Percentiles rank a stretch among this genome's conserved stretches.
Evolutionary conservation across 2,329 filamentous ascomycete genomes (phyloP).

Genomic region (Spiromastix sp.): DNA sequence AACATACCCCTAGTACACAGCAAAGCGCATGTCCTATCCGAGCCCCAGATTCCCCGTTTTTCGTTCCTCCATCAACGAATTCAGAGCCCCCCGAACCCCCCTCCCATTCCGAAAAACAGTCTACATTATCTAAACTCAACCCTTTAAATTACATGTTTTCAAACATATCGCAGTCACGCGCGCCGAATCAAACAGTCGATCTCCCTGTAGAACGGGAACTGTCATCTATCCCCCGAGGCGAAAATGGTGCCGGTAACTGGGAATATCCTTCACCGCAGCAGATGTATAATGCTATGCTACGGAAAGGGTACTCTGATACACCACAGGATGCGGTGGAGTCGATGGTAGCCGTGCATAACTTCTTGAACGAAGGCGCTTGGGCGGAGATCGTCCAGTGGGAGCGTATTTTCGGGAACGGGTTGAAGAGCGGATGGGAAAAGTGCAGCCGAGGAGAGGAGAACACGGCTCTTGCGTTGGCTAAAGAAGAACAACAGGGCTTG

Average conservation of each 20-base stretch:
- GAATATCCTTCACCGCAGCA: slow-evolving; percentile 98
- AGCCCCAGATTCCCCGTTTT: slow-evolving; percentile 42
- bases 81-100: slow-evolving; percentile 21
- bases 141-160: slow-evolving; percentile 94
- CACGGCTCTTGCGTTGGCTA: slow-evolving; percentile 43
- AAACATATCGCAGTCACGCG: slow-evolving; percentile 68
- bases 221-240: slow-evolving; percentile 84
- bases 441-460: slow-evolving; percentile 66
- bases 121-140: slow-evolving; percentile 57
- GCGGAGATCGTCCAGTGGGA: slow-evolving; percentile 92
- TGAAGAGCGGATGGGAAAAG: slow-evolving; percentile 61
- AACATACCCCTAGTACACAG: slow-evolving; percentile 26
- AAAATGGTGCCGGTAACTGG: slow-evolving; percentile 66
- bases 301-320: slow-evolving; percentile 92
- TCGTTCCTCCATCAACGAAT: slow-evolving; percentile 23
- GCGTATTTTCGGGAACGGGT: slow-evolving; percentile 65
- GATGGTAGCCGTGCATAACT: slow-evolving; percentile 98
- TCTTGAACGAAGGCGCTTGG: slow-evolving; percentile 96
- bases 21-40: slow-evolving; percentile 32
- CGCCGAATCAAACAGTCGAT: slow-evolving; percentile 59
- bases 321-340: slow-evolving; percentile 86
- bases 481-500: slow-evolving; percentile 27
- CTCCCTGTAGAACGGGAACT: slow-evolving; percentile 73
- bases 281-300: slow-evolving; percentile 97
- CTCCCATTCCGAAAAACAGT: slow-evolving; percentile 26